Base-by-base conservation (phyloP, 768 basidiomycete genomes). In the Dioszegia crocea region DNA sequence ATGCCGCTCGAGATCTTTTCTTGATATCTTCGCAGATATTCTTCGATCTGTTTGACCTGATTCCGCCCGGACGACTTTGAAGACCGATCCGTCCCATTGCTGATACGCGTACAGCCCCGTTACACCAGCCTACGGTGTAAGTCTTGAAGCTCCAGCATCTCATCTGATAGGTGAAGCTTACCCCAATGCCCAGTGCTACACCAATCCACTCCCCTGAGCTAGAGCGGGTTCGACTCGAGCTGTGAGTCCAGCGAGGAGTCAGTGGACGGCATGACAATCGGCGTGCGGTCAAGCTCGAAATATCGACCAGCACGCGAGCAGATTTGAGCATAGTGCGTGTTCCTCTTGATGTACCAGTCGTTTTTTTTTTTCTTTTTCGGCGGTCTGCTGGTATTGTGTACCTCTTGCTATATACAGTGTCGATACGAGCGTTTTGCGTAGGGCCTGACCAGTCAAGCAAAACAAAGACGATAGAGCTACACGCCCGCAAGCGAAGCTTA, bases 1-100 rank as follows among this genome's bases (percentile, higher is more conserved):
- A 53, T 71, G 69, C 24, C 65, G 30, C 23, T 44, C 54, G 39
- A 71, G 53, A 39, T 70, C 68, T 17, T 61, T 53, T 21, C 51
- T 12, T 9, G 36, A 39, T 3, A 53, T 56, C 27, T 23, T 40
- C 16, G 11, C 46, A 17, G 44, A 17, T n/a, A 45, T n/a, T 10
- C 45, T 36, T 23, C n/a, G 30, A 24, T 16, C 40, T 4, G 23
- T n/a, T n/a, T n/a, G n/a, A n/a, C 33, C 56, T 24, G 56, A 31
- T 23, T 57, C 56, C 2, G 2, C 31, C 46, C 26, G 45, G 2
- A 47, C 29, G 14, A 30, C 21, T 2, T 30, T n/a, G 17, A 57
- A 36, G 21, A 47, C 3, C 26, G 30, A 26, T 10, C 44, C 30
- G 27, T 57, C 46, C 33, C 21, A 27, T 38, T 41, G 56, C 36